These are phyloP conservation scores for Limnanthes douglasii DNA, from an alignment of 345 rosid species.

Conservation along the genomic window DNA sequence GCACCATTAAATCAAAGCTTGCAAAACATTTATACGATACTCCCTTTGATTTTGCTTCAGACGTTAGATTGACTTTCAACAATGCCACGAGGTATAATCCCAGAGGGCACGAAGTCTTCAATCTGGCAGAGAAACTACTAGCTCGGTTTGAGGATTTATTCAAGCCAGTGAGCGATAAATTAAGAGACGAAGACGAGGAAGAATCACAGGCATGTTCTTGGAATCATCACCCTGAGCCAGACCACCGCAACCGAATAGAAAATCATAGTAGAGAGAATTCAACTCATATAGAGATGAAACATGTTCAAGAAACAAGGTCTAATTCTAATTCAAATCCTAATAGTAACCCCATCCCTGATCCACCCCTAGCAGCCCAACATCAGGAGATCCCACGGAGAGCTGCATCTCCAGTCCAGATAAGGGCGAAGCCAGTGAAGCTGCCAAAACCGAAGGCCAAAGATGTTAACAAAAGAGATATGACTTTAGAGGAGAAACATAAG, in stretches of 20 bases:
- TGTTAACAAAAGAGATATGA: constrained; percentile 62
- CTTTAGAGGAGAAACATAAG: constrained; percentile 54
- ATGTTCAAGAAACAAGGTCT: constrained; percentile 8
- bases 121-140: constrained; percentile 31
- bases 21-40: constrained; percentile 29
- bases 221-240: constrained; percentile 8
- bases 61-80: constrained; percentile 49
- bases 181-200: constrained; percentile 7
- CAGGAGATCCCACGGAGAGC: constrained; percentile 10
- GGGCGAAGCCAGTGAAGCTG: constrained; percentile 28
- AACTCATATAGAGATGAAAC: no score
- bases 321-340: constrained; percentile 3
- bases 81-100: constrained; percentile 74
- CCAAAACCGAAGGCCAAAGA: constrained; percentile 81
- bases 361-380: no score
- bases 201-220: constrained; percentile 10
- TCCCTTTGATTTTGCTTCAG: constrained; percentile 45
- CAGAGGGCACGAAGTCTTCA: constrained; percentile 46
- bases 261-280: constrained; percentile 12
- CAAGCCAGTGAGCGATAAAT: constrained; percentile 20
- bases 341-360: constrained; percentile 4
- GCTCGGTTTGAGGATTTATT: constrained; percentile 33
- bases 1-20: constrained; percentile 44
- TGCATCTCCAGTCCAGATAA: constrained; percentile 20
- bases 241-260: constrained; percentile 7